Evolutionary conservation across 306 rosid species (phyloP), one percentile per base, ranked within the genome.

Genomic region (Parietaria judaica): DNA sequence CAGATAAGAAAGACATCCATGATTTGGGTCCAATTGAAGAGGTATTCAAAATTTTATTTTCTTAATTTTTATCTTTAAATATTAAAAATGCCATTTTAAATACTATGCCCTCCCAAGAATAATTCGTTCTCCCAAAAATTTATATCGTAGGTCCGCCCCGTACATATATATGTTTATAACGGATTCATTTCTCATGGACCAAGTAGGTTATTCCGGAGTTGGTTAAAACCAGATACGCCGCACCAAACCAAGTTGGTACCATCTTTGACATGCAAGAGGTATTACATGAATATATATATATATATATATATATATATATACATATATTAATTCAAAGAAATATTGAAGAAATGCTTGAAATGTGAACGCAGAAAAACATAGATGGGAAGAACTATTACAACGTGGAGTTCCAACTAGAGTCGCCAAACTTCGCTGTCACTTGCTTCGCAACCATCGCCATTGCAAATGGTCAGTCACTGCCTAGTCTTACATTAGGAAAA

Each of bases 301-400:
- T 46, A 1, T 46, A 8, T 46, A 8, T 46, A 1, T 46, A 8
- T 46, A 8, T 46, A 8, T 46, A 8, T 46, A 8, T 46, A 8
- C 3, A 0, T 46, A 1, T 2, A 0, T 1, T 13, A 1, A 3
- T 41, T 5, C 6, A 41, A 41, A 41, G 9, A 41, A 41, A 41
- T 41, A 41, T 5, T 55, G 11, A 45, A 43, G 17, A 31, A 63
- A 12, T 23, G 39, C 36, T 66, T n/a, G 68, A 14, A 39, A 51
- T 6, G 9, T 14, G 73, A 64, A 59, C 88, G 83, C 94, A 88
- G 95, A 60, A 68, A 72, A 81, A 64, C 0, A 68, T 74, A 46
- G 86, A 88, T 72, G 99, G 97, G 80, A 94, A 81, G 72, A 85
- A 74, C 75, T 94, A 88, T 73, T 94, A 94, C 76, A 88, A 94